phyloP scores from a whole-genome alignment of 768 basidiomycete species.

The Amanita rimosa region DNA sequence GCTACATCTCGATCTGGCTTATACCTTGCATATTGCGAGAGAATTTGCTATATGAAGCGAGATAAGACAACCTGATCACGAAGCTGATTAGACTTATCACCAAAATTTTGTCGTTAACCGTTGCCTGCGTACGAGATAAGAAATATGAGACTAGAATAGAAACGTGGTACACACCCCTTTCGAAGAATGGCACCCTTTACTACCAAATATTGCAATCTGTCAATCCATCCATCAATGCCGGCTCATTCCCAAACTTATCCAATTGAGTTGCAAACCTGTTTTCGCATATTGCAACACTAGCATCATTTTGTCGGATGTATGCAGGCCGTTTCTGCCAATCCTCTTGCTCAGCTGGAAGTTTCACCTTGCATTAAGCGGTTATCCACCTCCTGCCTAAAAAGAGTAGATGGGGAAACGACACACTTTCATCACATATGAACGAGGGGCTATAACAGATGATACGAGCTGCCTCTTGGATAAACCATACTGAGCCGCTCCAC shows the following conservation, averaged over 20 bases:
- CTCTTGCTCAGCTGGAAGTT: slow-evolving; percentile 78
- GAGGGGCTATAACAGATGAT: slow-evolving; percentile 71
- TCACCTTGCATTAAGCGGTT: slow-evolving; percentile 40
- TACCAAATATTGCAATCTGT: slow-evolving; percentile 77
- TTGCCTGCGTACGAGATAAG: slow-evolving; percentile 38
- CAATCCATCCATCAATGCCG: slow-evolving; percentile 17
- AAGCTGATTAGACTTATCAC: slow-evolving; percentile 26
- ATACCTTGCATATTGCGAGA: slow-evolving; percentile 50
- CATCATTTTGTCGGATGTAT: slow-evolving; percentile 71
- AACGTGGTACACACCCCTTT: slow-evolving; percentile 51
- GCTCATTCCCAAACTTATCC: slow-evolving; percentile 9
- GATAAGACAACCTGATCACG: slow-evolving; percentile 7
- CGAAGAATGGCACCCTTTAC: slow-evolving; percentile 79
- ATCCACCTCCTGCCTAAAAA: background rate
- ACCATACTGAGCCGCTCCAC: slow-evolving; percentile 85
- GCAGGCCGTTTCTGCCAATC: slow-evolving; percentile 80
- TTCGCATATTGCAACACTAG: slow-evolving; percentile 70
- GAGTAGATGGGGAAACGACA: slow-evolving; percentile 8
- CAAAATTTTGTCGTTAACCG: slow-evolving; percentile 76
- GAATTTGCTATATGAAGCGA: slow-evolving; percentile 44
- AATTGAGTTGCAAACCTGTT: slow-evolving; percentile 46
- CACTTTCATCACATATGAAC: slow-evolving; percentile 83
- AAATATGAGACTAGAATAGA: slow-evolving; percentile 11
- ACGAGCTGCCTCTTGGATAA: slow-evolving; percentile 66
- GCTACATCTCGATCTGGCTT: too few relatives aligned